Base-by-base conservation (phyloP, 2,329 filamentous ascomycete genomes). In the Claviceps sp. region DNA sequence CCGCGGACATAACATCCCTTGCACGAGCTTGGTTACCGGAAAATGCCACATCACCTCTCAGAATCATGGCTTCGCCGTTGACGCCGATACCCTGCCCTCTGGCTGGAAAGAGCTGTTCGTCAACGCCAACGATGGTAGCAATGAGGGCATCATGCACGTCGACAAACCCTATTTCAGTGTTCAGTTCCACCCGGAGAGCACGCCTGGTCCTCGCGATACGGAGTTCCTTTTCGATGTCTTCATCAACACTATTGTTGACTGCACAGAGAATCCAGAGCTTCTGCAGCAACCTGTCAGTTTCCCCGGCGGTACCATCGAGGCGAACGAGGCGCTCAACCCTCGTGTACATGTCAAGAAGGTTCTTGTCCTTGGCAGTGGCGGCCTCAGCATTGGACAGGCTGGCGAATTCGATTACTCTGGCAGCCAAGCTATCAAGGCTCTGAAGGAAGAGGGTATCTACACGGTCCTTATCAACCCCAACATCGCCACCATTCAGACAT, bases 401-500 rank as follows among this genome's bases (percentile, higher is more conserved):
- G 93, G 93, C 68, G 93, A 98, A 69, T 98, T 98, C 60, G 93
- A 98, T 67, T 98, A 98, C 74, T 97, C 93, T 51, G 93, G 93
- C 57, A 94, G 87, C 68, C 93, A 98, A 70, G 93, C 91, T 46
- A 97, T 98, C 76, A 98, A 98, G 75, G 93, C 93, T 40, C 67
- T 98, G 61, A 97, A 97, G 71, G 86, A 97, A 68, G 93, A 97
- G 71, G 91, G 90, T 55, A 96, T 97, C 62, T 97, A 96, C 74
- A 96, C 93, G 3, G 85, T 98, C 57, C 76, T 98, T 57, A 97
- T 98, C 77, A 98, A 98, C 72, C 93, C 93, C 53, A 98, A 98
- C 67, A 97, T 98, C 66, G 93, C 93, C 59, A 98, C 93, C 0
- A 97, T 97, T 56, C 93, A 98, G 69, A 98, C 93, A 4, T 97